Evolutionary conservation across 129 eudicot genomes (phyloP).

Genomic region (Artemisia argyi): DNA sequence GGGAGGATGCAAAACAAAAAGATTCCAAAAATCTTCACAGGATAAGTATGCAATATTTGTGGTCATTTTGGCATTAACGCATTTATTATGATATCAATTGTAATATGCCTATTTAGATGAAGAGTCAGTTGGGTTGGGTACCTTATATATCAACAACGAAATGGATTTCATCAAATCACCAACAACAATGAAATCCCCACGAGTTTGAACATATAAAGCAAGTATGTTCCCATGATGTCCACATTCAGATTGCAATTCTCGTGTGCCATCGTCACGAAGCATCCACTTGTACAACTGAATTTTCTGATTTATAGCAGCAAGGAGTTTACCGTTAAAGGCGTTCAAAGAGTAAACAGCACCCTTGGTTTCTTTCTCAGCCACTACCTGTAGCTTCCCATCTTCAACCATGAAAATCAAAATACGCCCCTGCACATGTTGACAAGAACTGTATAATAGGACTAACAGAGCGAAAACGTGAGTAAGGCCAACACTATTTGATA

Average conservation of each 20-base stretch:
- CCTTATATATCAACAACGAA: slow-evolving; percentile 87
- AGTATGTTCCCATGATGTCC: slow-evolving; percentile 99
- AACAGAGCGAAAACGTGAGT: neutral
- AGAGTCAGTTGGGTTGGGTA: slow-evolving; percentile 1
- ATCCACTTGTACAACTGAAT: slow-evolving; percentile 95
- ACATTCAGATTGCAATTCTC: slow-evolving; percentile 89
- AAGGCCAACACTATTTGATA: neutral
- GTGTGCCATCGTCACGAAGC: slow-evolving; percentile 96
- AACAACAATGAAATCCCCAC: slow-evolving; percentile 96
- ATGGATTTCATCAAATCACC: slow-evolving; percentile 98
- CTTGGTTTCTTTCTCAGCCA: slow-evolving; percentile 95
- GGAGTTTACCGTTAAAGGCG: slow-evolving; percentile 89
- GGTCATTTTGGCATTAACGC: no score
- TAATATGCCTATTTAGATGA: neutral
- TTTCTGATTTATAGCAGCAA: slow-evolving; percentile 96
- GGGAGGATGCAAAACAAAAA: no score
- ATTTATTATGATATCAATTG: neutral
- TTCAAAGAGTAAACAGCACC: slow-evolving; percentile 93
- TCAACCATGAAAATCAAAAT: slow-evolving; percentile 80
- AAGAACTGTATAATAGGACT: neutral
- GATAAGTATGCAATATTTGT: no score
- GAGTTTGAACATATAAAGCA: slow-evolving; percentile 95
- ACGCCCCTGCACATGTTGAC: slow-evolving; percentile 58
- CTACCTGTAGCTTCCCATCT: slow-evolving; percentile 85
- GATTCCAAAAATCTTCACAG: no score